Percentiles rank a stretch among this genome's conserved stretches.
phyloP scores from a whole-genome alignment of 306 rosid species.

The Arachis stenosperma region DNA sequence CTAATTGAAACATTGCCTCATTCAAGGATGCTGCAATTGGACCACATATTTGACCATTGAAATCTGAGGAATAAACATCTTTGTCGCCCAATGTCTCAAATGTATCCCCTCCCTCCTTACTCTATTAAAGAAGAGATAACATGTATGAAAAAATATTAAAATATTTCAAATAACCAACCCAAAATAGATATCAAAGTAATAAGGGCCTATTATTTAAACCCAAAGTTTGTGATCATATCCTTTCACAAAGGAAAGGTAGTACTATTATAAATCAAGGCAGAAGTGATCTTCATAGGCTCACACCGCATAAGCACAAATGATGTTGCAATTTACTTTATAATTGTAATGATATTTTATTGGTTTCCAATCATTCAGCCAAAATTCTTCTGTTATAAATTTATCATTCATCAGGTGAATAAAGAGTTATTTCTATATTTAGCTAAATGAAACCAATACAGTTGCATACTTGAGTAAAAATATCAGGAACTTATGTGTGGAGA shows the following conservation, averaged over 20 bases:
- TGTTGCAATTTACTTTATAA: constrained; percentile 5
- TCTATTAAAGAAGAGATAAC: constrained; percentile 50
- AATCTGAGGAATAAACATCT: constrained; percentile 56
- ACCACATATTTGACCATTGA: constrained; percentile 82
- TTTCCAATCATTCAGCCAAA: constrained; percentile 12
- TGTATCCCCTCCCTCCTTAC: constrained; percentile 42
- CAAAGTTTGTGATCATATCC: neutral
- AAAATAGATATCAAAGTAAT: neutral
- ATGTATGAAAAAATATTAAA: constrained; percentile 10
- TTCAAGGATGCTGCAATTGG: constrained; percentile 92
- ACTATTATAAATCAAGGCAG: constrained; percentile 29
- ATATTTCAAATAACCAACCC: neutral
- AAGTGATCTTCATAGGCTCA: constrained; percentile 20
- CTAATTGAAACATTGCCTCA: constrained; percentile 87
- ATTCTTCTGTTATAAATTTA: neutral
- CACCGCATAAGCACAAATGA: constrained; percentile 27
- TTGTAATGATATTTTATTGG: constrained; percentile 23
- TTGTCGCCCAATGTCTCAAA: constrained; percentile 46
- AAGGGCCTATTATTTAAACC: neutral
- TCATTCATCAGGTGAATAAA: constrained; percentile 9
- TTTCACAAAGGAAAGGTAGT: constrained; percentile 21
- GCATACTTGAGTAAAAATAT: neutral
- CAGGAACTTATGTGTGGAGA: neutral
- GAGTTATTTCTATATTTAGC: constrained; percentile 4
- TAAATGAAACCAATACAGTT: constrained; percentile 1